phyloP scores from a whole-genome alignment of 2,329 filamentous ascomycete species.

The Xylariaceae sp. region DNA sequence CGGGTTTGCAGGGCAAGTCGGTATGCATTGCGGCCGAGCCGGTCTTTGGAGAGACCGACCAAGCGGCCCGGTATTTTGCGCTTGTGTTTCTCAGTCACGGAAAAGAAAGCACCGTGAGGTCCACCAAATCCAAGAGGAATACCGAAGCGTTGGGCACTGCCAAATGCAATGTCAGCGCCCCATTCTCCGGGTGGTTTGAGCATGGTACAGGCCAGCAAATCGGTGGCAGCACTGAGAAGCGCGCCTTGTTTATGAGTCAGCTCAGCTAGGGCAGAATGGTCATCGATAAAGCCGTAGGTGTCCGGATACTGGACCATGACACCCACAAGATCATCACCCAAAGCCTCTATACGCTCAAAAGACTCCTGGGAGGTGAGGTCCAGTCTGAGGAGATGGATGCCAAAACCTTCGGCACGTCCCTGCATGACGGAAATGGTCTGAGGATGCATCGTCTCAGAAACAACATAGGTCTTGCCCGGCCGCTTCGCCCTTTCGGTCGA shows the following conservation, averaged over 20 bases:
- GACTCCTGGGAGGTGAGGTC: slow-evolving; percentile 66
- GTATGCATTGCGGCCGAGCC: slow-evolving; percentile 76
- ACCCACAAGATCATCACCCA: slow-evolving; percentile 81
- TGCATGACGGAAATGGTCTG: slow-evolving; percentile 82
- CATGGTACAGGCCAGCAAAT: slow-evolving; percentile 81
- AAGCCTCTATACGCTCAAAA: slow-evolving; percentile 63
- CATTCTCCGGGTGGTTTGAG: slow-evolving; percentile 90
- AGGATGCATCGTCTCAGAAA: slow-evolving; percentile 78
- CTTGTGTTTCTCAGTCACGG: slow-evolving; percentile 87
- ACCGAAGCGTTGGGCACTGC: slow-evolving; percentile 86
- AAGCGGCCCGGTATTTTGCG: slow-evolving; percentile 89
- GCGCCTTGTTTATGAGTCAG: slow-evolving; percentile 74
- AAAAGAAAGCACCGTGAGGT: slow-evolving; percentile 96
- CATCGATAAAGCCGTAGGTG: slow-evolving; percentile 74
- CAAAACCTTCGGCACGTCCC: slow-evolving; percentile 88
- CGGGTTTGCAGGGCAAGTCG: slow-evolving; percentile 85
- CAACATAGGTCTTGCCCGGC: slow-evolving; percentile 75
- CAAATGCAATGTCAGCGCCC: slow-evolving; percentile 92
- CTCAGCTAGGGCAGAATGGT: slow-evolving; percentile 73
- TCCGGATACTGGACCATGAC: slow-evolving; percentile 95
- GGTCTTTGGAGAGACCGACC: slow-evolving; percentile 88
- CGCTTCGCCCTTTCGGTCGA: slow-evolving; percentile 70
- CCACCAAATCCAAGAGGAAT: slow-evolving; percentile 90
- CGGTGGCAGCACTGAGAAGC: slow-evolving; percentile 83
- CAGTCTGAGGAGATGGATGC: slow-evolving; percentile 71